phyloP scores from a whole-genome alignment of 768 basidiomycete species.

The Mycena pura region DNA sequence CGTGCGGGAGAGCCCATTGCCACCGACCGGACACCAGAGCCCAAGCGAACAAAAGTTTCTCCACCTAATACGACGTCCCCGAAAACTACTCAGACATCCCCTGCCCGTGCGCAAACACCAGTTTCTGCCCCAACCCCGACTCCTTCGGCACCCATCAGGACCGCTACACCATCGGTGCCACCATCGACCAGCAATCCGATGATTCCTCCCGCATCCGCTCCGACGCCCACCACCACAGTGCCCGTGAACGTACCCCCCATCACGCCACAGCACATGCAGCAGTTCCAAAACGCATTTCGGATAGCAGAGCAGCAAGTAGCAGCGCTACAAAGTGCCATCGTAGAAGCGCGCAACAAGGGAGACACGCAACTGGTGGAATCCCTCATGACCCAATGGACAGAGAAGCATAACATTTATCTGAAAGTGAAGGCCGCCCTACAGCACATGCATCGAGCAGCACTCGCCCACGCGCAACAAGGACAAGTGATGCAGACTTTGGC shows the following conservation, averaged over 20 bases:
- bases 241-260: not conserved
- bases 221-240: not conserved
- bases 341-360: constrained; percentile 15
- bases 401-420: constrained; percentile 6
- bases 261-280: not conserved
- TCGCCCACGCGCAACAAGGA: not conserved
- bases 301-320: not conserved
- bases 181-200: not conserved
- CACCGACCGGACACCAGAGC: constrained; percentile 48
- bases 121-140: constrained; percentile 32
- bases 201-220: not conserved
- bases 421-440: constrained; percentile 6
- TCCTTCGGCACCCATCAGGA: constrained; percentile 18
- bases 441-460: constrained; percentile 2
- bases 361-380: constrained; percentile 1
- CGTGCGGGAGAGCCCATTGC: constrained; percentile 47
- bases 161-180: constrained; percentile 14
- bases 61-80: constrained; percentile 30
- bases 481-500: not conserved
- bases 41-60: constrained; percentile 50
- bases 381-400: constrained; percentile 12
- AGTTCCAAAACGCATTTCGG: constrained; percentile 6
- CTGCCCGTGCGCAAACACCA: constrained; percentile 29
- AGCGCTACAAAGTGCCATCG: not conserved
- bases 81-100: constrained; percentile 27